A percentile compares a stretch with the other conserved stretches of the same genome.
Evolutionary conservation across 495 filamentous ascomycete species (phyloP).

Genomic region (Delitschia confertaspora): DNA sequence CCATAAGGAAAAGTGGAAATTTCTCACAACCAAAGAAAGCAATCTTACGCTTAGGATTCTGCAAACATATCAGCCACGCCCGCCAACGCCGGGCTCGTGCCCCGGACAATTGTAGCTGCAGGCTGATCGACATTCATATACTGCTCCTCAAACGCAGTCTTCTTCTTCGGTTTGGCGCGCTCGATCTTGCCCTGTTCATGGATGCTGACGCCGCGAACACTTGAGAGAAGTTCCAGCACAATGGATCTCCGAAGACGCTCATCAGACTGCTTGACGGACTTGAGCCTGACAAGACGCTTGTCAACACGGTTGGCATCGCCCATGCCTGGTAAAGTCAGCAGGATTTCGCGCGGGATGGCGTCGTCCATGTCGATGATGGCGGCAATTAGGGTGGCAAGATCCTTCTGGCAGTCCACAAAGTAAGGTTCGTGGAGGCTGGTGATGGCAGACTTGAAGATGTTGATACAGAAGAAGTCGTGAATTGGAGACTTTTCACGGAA

Average conservation of each 20-base stretch:
- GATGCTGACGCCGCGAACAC: slow-evolving; percentile 79
- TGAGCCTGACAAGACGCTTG: slow-evolving; percentile 48
- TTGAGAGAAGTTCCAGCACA: slow-evolving; percentile 77
- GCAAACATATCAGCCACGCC: slow-evolving; percentile 64
- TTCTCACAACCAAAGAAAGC: neutral
- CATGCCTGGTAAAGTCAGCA: slow-evolving; percentile 53
- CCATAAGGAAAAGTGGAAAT: neutral
- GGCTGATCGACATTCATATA: slow-evolving; percentile 45
- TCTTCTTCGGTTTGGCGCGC: slow-evolving; percentile 45
- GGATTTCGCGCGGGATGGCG: slow-evolving; percentile 46
- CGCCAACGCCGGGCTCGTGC: slow-evolving; percentile 36
- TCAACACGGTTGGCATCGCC: slow-evolving; percentile 52
- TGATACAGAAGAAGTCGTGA: slow-evolving; percentile 80
- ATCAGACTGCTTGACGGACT: slow-evolving; percentile 39
- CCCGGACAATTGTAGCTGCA: slow-evolving; percentile 34
- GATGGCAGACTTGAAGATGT: slow-evolving; percentile 74
- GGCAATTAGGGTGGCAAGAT: slow-evolving; percentile 80
- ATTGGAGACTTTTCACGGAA: slow-evolving; percentile 40
- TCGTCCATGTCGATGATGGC: slow-evolving; percentile 69
- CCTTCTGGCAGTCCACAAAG: slow-evolving; percentile 93
- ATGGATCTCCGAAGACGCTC: slow-evolving; percentile 70
- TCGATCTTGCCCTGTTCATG: slow-evolving; percentile 83
- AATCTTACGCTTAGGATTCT: slow-evolving; percentile 16
- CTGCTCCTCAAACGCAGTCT: slow-evolving; percentile 46
- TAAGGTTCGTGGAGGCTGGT: slow-evolving; percentile 88